phyloP scores from a whole-genome alignment of 257 asterid genomes.

The Mentha longifolia region DNA sequence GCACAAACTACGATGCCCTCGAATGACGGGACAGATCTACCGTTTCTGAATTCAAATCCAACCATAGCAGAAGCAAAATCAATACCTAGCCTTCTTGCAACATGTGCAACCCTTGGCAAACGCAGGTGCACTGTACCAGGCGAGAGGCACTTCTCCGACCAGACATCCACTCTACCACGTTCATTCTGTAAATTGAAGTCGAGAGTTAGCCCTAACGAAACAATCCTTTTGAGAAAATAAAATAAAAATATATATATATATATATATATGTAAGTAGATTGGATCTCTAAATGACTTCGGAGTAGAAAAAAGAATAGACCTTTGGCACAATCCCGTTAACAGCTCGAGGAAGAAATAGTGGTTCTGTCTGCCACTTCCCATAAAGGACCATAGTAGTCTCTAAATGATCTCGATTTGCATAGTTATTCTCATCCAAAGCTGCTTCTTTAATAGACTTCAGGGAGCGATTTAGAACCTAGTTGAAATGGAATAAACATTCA shows the following conservation, averaged over 20 bases:
- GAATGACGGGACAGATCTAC: conserved; percentile 66
- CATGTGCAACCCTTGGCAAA: conserved; percentile 66
- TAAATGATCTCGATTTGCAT: conserved; percentile 46
- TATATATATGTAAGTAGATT: not conserved
- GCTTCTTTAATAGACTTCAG: conserved; percentile 55
- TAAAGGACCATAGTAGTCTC: conserved; percentile 55
- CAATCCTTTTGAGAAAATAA: not conserved
- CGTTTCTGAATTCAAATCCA: conserved; percentile 88
- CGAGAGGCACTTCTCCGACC: conserved; percentile 99
- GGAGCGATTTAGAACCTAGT: conserved; percentile 68
- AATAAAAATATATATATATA: not conserved
- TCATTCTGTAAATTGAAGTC: conserved; percentile 61
- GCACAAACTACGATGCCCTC: conserved; percentile 92
- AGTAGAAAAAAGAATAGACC: conserved; percentile 47
- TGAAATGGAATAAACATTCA: conserved; percentile 22
- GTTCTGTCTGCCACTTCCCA: conserved; percentile 97
- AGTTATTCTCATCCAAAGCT: conserved; percentile 53
- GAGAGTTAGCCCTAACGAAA: conserved; percentile 33
- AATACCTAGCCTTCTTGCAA: conserved; percentile 73
- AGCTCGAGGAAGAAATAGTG: conserved; percentile 79
- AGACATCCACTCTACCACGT: conserved; percentile 95
- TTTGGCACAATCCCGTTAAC: conserved; percentile 90
- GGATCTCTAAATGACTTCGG: conserved; percentile 8
- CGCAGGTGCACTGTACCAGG: conserved; percentile 91
- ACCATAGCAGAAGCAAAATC: conserved; percentile 96